Evolutionary conservation across 2,329 filamentous ascomycete genomes (phyloP).

Genomic region (Fusarium sp.): DNA sequence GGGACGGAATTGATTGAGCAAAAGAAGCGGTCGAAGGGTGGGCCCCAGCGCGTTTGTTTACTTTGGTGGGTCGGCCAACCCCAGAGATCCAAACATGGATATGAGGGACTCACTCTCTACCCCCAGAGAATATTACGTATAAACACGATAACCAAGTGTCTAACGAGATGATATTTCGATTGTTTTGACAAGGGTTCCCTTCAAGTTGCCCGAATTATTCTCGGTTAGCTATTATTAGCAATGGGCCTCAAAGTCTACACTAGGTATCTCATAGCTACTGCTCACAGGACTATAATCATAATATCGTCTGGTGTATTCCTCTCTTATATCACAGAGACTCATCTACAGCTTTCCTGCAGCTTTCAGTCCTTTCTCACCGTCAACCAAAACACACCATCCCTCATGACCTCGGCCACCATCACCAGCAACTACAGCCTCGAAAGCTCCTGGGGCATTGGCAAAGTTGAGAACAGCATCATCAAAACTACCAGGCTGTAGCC

Average conservation of each 20-base stretch:
- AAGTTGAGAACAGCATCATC: slow-evolving; percentile 79
- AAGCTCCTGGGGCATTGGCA: slow-evolving; percentile 69
- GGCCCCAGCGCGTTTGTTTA: slow-evolving; percentile 52
- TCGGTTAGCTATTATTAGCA: not conserved
- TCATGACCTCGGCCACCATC: slow-evolving; percentile 73
- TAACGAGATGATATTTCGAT: not conserved
- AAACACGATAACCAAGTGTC: slow-evolving; percentile 5
- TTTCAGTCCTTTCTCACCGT: slow-evolving; percentile 75
- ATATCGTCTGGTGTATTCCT: not conserved
- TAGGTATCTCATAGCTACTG: not conserved
- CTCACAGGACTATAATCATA: not conserved
- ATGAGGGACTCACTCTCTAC: not conserved
- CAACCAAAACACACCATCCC: slow-evolving; percentile 89
- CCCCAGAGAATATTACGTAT: not conserved
- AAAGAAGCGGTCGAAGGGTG: slow-evolving; percentile 28
- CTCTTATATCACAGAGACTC: not conserved
- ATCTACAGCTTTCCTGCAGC: slow-evolving; percentile 63
- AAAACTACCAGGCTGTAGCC: slow-evolving; percentile 92
- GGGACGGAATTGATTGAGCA: slow-evolving; percentile 16
- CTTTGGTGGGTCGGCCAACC: slow-evolving; percentile 40
- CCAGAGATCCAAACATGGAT: slow-evolving; percentile 36
- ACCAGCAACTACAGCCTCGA: slow-evolving; percentile 75
- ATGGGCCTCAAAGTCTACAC: not conserved
- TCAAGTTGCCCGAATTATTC: not conserved
- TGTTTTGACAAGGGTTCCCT: not conserved